Percentiles rank a stretch among this genome's conserved stretches.
These are phyloP conservation scores for Exophiala viscosa DNA, from an alignment of 2,329 filamentous ascomycete genomes.

Conservation along the genomic window DNA sequence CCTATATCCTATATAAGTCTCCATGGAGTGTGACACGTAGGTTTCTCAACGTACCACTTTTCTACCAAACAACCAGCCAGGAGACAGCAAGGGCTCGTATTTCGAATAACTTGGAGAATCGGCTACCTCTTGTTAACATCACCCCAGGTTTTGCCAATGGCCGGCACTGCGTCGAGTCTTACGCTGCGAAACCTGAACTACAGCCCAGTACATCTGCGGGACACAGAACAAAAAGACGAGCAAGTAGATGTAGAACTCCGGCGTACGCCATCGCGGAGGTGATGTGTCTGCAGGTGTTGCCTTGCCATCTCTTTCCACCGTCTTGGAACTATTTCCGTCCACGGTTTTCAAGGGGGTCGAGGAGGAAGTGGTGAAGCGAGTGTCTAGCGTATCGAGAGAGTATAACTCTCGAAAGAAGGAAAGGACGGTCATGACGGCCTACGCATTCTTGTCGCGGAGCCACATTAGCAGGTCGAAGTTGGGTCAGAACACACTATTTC, in stretches of 20 bases:
- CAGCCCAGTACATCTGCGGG: constrained; percentile 87
- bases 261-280: constrained; percentile 76
- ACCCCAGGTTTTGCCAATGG: background rate
- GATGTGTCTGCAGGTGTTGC: constrained; percentile 44
- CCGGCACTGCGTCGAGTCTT: constrained; percentile 27
- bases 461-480: background rate
- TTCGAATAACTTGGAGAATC: constrained; percentile 76
- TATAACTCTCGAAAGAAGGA: constrained; percentile 53
- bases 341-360: constrained; percentile 62
- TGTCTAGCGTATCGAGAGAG: constrained; percentile 66
- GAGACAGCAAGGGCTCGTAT: constrained; percentile 66
- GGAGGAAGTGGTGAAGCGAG: constrained; percentile 68
- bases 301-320: constrained; percentile 21
- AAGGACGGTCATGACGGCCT: constrained; percentile 16
- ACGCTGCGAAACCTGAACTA: constrained; percentile 81
- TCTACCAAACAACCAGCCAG: constrained; percentile 88
- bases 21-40: background rate
- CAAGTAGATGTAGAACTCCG: constrained; percentile 82
- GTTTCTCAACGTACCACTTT: constrained; percentile 64
- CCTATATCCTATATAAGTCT: constrained; percentile 48
- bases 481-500: background rate
- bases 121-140: constrained; percentile 49
- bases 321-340: constrained; percentile 46
- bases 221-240: constrained; percentile 62
- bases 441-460: constrained; percentile 2